A percentile compares a stretch with the other conserved stretches of the same genome.
Evolutionary conservation across 1,139 yeast genomes (phyloP).

Genomic region (Torulaspora globosa): DNA sequence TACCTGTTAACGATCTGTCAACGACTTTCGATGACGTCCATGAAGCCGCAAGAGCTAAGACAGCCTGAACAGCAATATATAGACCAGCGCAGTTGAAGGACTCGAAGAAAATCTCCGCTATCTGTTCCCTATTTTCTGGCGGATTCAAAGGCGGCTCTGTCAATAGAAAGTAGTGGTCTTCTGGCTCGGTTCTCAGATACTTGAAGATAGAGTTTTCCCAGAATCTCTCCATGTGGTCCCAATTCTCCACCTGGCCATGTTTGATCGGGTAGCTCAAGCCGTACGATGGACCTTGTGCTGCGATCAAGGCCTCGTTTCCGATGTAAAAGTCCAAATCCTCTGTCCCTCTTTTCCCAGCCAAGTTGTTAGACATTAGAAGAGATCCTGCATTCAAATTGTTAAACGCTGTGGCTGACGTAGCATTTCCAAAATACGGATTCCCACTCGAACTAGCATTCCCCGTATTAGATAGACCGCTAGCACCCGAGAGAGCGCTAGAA

Average conservation of each 20-base stretch:
- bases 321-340: conserved; percentile 93
- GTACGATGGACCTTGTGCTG: conserved; percentile 87
- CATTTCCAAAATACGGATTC: conserved; percentile 34
- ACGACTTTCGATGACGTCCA: conserved; percentile 97
- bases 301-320: conserved; percentile 90
- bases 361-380: conserved; percentile 43
- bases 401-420: conserved; percentile 38
- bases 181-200: conserved; percentile 96
- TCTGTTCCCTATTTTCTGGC: conserved; percentile 96
- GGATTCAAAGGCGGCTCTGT: conserved; percentile 99
- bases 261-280: conserved; percentile 87
- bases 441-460: conserved; percentile 23
- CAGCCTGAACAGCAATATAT: conserved; percentile 98
- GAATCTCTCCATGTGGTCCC: conserved; percentile 99
- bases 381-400: conserved; percentile 29
- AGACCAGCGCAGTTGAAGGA: conserved; percentile 97
- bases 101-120: conserved; percentile 98
- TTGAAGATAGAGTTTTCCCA: conserved; percentile 98
- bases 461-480: conserved; percentile 16
- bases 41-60: conserved; percentile 94
- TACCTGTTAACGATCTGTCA: conserved; percentile 94
- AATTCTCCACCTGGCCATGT: conserved; percentile 96
- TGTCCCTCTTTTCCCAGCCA: conserved; percentile 78
- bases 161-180: conserved; percentile 88
- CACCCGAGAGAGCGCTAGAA: conserved; percentile 26